Evolutionary conservation across 2,329 filamentous ascomycete genomes (phyloP), one percentile per base, ranked within the genome.

Genomic region (Pezicula neosporulosa): DNA sequence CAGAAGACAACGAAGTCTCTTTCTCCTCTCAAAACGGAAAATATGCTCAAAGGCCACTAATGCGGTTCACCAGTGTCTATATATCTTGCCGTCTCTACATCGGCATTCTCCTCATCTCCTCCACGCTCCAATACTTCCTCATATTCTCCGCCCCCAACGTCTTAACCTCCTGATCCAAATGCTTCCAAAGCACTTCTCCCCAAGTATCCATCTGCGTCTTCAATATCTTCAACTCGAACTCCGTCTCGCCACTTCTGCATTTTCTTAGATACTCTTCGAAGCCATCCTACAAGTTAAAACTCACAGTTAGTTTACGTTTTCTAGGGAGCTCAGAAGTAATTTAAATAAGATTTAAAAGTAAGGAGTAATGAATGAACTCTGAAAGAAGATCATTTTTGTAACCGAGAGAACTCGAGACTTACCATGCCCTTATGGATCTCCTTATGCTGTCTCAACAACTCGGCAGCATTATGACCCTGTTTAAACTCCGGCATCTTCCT

Each of bases 141-240:
- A 96, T 96, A 66, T 93, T 95, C 68, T 94, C 88, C 42, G 90
- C 90, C 2, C 86, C 82, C 30, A 96, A 69, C 58, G 87, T 81
- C 68, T 77, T 73, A 7, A 96, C 90, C 76, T 96, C 91, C 61
- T 92, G 85, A 62, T 94, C 89, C 54, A 96, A 72, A 76, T 96
- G 91, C 63, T 73, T 74, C 88, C 90, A 93, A 45, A 96, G 68
- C 56, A 96, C 88, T 9, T 76, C 74, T 10, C 88, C 88, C 81
- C 92, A 96, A 4, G 68, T 69, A 68, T 95, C 88, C 83, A 96
- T 85, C 62, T 89, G 78, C 35, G 68, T 73, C 72, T 84, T 86
- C 67, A 96, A 66, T 62, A 83, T 81, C 15, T 50, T 56, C 63
- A 82, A 64, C 53, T 79, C 75, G 44, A 86, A 70, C 51, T 83